Percentiles rank a stretch among this genome's conserved stretches.
phyloP scores from a whole-genome alignment of 352 stramenopile genomes.

The Globisporangium emineosum region DNA sequence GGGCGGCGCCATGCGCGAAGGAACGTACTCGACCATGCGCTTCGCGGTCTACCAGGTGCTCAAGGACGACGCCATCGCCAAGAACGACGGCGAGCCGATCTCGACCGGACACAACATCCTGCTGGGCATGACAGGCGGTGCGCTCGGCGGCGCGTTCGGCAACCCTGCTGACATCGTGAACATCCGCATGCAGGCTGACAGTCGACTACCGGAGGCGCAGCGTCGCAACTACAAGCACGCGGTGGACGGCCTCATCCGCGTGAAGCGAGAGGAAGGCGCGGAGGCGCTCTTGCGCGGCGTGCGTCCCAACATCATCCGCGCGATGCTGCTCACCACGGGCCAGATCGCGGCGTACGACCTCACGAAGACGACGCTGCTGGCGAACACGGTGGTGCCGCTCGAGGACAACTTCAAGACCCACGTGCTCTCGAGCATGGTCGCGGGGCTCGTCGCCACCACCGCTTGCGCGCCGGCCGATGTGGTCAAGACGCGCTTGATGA shows the following conservation, averaged over 20 bases:
- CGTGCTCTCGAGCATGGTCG: conserved; percentile 71
- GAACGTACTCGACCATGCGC: conserved; percentile 82
- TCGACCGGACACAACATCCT: conserved; percentile 66
- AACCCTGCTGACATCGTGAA: conserved; percentile 84
- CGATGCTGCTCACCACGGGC: conserved; percentile 78
- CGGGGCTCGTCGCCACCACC: conserved; percentile 73
- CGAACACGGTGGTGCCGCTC: conserved; percentile 38
- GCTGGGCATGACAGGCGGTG: conserved; percentile 65
- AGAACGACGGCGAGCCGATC: conserved; percentile 63
- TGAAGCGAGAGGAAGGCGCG: conserved; percentile 65
- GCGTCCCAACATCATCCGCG: conserved; percentile 80
- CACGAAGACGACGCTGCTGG: conserved; percentile 56
- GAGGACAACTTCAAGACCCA: conserved; percentile 74
- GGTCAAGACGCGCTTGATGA: conserved; percentile 83
- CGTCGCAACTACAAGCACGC: conserved; percentile 83
- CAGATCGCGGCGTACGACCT: conserved; percentile 85
- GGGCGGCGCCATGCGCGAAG: conserved; percentile 73
- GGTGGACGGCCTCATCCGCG: conserved; percentile 61
- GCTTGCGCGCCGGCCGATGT: conserved; percentile 77
- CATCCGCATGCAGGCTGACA: conserved; percentile 83
- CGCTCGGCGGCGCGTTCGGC: conserved; percentile 60
- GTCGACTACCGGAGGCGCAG: conserved; percentile 50
- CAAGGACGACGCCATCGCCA: conserved; percentile 68
- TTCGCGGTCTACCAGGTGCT: conserved; percentile 84
- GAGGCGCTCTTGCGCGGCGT: conserved; percentile 63